Evolutionary conservation across 495 filamentous ascomycete species (phyloP).

Genomic region (Penicillium alfredii): DNA sequence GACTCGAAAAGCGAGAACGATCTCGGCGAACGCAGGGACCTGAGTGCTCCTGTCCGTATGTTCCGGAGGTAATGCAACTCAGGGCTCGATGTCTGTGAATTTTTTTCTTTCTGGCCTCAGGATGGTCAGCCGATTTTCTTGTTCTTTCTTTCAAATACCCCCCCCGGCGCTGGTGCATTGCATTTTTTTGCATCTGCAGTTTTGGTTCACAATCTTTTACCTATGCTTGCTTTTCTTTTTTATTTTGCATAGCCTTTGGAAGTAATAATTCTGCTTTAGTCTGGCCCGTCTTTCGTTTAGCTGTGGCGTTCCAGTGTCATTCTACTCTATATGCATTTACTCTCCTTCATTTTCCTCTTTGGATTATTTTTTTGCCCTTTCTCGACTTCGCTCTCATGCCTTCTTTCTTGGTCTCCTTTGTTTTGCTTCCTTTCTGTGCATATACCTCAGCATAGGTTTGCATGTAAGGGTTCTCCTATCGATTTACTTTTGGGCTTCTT

Average conservation of each 20-base stretch:
- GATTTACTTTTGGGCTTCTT: too few species aligned
- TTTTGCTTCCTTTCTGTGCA: conserved; percentile 2
- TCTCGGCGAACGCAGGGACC: conserved; percentile 29
- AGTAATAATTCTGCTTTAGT: not conserved
- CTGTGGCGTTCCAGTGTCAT: conserved; percentile 8
- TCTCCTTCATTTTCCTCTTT: too few species aligned
- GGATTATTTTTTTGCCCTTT: not conserved
- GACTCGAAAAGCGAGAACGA: conserved; percentile 26
- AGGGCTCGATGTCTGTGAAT: conserved; percentile 8
- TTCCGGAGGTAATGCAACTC: conserved; percentile 26
- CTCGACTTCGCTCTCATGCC: conserved; percentile 1
- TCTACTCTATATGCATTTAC: conserved; percentile 3
- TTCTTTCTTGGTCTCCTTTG: conserved; percentile 4
- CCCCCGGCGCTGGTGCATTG: conserved; percentile 23
- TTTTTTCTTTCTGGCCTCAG: conserved; percentile 9
- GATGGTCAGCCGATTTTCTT: conserved; percentile 16
- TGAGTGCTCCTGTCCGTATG: conserved; percentile 38
- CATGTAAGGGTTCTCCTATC: too few species aligned
- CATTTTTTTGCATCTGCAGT: conserved; percentile 10
- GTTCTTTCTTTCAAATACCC: conserved; percentile 18
- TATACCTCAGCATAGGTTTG: too few species aligned
- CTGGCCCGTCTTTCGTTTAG: conserved; percentile 6
- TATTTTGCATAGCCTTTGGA: conserved; percentile 11
- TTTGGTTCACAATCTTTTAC: too few species aligned
- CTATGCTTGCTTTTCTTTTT: conserved; percentile 1